A percentile compares a stretch with the other conserved stretches of the same genome.
Conservation (phyloP, 176 grass and related monocot species). For the Guadua angustifolia region DNA sequence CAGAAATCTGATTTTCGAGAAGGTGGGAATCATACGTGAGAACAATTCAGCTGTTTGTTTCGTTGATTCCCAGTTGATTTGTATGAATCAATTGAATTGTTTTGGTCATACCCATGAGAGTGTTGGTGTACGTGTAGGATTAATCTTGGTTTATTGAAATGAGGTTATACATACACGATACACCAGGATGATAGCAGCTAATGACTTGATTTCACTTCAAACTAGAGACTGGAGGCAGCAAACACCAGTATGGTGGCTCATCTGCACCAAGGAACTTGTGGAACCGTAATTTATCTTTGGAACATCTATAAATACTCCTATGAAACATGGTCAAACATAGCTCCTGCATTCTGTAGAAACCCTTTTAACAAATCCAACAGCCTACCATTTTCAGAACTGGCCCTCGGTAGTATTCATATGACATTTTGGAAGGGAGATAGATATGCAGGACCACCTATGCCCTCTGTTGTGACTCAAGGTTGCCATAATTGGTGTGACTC, state of each 20-base stretch:
- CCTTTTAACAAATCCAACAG: not conserved
- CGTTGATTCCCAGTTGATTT: not conserved
- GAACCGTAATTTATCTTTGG: not conserved
- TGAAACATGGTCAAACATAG: conserved; percentile 2
- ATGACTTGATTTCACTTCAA: conserved; percentile 19
- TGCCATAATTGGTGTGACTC: not conserved
- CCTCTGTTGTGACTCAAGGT: not conserved
- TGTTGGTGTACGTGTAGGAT: not conserved
- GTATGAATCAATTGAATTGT: not conserved
- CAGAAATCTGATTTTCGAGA: not conserved
- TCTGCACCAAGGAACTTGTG: not conserved
- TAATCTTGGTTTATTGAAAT: not conserved
- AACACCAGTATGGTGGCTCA: conserved; percentile 4
- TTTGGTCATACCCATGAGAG: not conserved
- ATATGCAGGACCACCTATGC: not conserved
- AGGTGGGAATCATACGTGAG: not conserved
- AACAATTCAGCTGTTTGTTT: conserved; percentile 5
- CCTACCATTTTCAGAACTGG: conserved; percentile 25
- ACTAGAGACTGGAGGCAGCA: not conserved
- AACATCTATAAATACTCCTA: not conserved
- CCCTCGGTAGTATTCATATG: conserved; percentile 2
- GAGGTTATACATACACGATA: not conserved
- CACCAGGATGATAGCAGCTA: not conserved
- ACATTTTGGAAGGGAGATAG: not conserved
- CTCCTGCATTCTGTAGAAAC: not conserved